Percentiles rank a stretch among this genome's conserved stretches.
phyloP scores from a whole-genome alignment of 2,329 filamentous ascomycete genomes.

The Coniochaeta sp. region DNA sequence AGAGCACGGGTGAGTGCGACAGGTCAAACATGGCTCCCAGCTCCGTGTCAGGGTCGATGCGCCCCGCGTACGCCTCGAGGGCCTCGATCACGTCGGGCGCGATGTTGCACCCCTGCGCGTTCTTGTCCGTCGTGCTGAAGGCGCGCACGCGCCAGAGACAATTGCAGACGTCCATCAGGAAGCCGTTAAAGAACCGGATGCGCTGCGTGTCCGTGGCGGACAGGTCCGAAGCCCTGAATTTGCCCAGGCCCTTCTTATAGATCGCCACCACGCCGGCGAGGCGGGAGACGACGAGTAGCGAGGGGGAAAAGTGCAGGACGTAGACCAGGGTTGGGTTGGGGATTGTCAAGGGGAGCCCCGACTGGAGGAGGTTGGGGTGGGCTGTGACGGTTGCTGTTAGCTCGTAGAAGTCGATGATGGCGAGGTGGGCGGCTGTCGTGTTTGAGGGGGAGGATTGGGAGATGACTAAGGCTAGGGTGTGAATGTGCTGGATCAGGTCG shows the following conservation, averaged over 20 bases:
- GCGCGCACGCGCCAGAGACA: constrained; percentile 71
- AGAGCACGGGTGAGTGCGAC: constrained; percentile 51
- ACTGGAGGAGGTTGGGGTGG: constrained; percentile 37
- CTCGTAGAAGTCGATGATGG: constrained; percentile 65
- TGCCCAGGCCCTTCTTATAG: constrained; percentile 71
- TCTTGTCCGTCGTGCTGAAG: constrained; percentile 58
- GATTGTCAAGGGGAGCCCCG: constrained; percentile 56
- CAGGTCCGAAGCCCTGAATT: constrained; percentile 36
- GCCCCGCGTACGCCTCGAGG: constrained; percentile 40
- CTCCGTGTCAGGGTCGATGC: constrained; percentile 37
- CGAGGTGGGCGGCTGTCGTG: constrained; percentile 38
- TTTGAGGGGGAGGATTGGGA: constrained; percentile 40
- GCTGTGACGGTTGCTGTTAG: constrained; percentile 50
- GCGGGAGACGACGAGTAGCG: constrained; percentile 57
- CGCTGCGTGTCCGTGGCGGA: constrained; percentile 49
- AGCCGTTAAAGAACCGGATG: constrained; percentile 70
- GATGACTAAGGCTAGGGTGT: constrained; percentile 51
- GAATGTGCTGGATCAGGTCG: constrained; percentile 40
- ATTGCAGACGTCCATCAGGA: constrained; percentile 83
- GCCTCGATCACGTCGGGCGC: constrained; percentile 34
- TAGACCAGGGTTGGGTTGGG: constrained; percentile 65
- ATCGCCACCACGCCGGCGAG: constrained; percentile 61
- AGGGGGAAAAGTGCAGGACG: constrained; percentile 59
- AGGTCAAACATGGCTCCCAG: constrained; percentile 49
- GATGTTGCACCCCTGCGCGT: constrained; percentile 49